A percentile compares a stretch with the other conserved stretches of the same genome.
These are phyloP conservation scores for Flaveria bidentis DNA, from an alignment of 129 eudicot species.

Conservation along the genomic window DNA sequence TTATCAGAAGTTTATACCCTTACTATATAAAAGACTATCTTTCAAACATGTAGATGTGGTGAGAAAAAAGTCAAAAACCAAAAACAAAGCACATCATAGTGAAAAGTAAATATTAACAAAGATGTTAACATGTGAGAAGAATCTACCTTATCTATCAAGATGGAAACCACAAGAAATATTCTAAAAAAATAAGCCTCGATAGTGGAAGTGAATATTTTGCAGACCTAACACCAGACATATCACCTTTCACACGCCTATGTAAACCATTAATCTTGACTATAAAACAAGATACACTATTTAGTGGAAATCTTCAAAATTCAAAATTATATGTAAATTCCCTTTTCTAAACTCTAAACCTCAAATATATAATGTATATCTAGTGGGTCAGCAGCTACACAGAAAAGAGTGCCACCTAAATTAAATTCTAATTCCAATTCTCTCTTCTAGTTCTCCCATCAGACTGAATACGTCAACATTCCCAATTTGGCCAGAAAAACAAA, in stretches of 20 bases:
- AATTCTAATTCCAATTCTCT: not conserved
- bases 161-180: not conserved
- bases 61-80: not conserved
- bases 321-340: no score
- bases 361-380: constrained; percentile 8
- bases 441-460: constrained; percentile 11
- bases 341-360: not conserved
- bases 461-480: constrained; percentile 12
- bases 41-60: not conserved
- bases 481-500: constrained; percentile 18
- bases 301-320: no score
- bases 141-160: constrained; percentile 2
- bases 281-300: not conserved
- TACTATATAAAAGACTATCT: constrained; percentile 6
- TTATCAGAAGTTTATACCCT: not conserved
- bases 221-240: not conserved
- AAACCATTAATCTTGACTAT: not conserved
- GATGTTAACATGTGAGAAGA: constrained; percentile 7
- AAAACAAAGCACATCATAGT: not conserved
- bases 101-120: not conserved
- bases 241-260: not conserved
- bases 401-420: constrained; percentile 11
- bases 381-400: not conserved
- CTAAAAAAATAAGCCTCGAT: constrained; percentile 1
- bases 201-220: not conserved